Evolutionary conservation across 2,329 filamentous ascomycete genomes (phyloP).

Genomic region (Colletotrichum gigasporum): DNA sequence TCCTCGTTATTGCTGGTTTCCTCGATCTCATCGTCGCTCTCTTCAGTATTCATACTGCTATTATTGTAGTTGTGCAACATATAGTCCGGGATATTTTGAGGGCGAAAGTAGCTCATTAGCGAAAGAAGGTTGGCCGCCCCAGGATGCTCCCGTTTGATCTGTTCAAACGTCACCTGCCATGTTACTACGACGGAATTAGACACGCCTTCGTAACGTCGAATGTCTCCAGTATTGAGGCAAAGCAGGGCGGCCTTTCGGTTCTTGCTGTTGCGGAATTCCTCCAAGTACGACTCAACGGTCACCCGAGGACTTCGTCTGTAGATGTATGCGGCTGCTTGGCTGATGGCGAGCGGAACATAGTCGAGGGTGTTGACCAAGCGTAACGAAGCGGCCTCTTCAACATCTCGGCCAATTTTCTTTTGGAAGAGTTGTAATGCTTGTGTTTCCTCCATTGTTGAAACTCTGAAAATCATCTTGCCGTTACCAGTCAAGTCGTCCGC

Average conservation of each 20-base stretch:
- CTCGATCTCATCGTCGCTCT: conserved; percentile 36
- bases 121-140: conserved; percentile 53
- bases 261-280: conserved; percentile 38
- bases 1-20: conserved; percentile 38
- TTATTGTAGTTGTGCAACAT: neutral
- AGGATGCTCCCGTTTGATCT: conserved; percentile 43
- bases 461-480: conserved; percentile 1
- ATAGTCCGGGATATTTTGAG: conserved; percentile 45
- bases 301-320: conserved; percentile 39
- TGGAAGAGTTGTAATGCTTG: conserved; percentile 40
- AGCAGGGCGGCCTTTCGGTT: conserved; percentile 35
- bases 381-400: neutral
- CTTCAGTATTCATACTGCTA: neutral
- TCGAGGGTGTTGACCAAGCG: conserved; percentile 37
- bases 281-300: conserved; percentile 37
- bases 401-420: conserved; percentile 29
- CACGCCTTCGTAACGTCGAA: neutral
- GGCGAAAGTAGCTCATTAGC: conserved; percentile 57
- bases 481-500: conserved; percentile 29
- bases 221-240: conserved; percentile 23
- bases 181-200: conserved; percentile 41
- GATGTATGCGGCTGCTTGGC: conserved; percentile 47
- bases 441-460: conserved; percentile 36
- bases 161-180: conserved; percentile 40
- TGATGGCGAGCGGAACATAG: conserved; percentile 44